A percentile compares a stretch with the other conserved stretches of the same genome.
Conservation (phyloP, 1,284 basidiomycete species). For the Ustilago shanxiensis region DNA sequence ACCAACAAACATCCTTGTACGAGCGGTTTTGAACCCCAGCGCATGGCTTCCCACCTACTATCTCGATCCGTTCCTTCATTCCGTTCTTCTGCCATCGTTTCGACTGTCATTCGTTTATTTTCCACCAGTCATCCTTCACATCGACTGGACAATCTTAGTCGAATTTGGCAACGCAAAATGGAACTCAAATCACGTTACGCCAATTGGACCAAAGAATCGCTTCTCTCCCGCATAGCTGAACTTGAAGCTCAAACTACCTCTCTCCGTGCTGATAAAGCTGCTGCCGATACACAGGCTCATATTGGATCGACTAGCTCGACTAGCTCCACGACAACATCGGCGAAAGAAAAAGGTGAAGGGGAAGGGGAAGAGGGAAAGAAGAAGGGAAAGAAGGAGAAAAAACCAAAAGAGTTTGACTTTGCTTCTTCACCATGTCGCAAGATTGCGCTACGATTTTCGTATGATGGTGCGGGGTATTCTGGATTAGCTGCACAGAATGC, state of each 20-base stretch:
- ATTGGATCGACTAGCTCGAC: neutral
- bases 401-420: slow-evolving; percentile 75
- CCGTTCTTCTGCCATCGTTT: neutral
- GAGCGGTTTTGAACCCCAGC: neutral
- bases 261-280: slow-evolving; percentile 10
- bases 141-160: slow-evolving; percentile 9
- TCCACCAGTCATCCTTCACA: neutral
- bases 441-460: slow-evolving; percentile 91
- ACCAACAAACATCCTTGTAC: neutral
- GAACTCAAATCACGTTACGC: slow-evolving; percentile 47
- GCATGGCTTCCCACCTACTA: neutral
- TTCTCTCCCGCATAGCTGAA: slow-evolving; percentile 57
- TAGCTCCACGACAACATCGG: no score
- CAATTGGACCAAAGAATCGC: slow-evolving; percentile 48
- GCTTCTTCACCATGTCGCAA: slow-evolving; percentile 80
- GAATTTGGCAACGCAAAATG: slow-evolving; percentile 50
- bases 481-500: slow-evolving; percentile 80
- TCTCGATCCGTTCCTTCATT: neutral
- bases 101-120: neutral
- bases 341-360: no score
- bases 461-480: slow-evolving; percentile 90
- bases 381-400: slow-evolving; percentile 33
- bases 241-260: slow-evolving; percentile 45
- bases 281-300: slow-evolving; percentile 3
- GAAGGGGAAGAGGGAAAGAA: neutral